These are phyloP conservation scores for Pilasporangium apinafurcum DNA, from an alignment of 352 stramenopile species.

Conservation along the genomic window DNA sequence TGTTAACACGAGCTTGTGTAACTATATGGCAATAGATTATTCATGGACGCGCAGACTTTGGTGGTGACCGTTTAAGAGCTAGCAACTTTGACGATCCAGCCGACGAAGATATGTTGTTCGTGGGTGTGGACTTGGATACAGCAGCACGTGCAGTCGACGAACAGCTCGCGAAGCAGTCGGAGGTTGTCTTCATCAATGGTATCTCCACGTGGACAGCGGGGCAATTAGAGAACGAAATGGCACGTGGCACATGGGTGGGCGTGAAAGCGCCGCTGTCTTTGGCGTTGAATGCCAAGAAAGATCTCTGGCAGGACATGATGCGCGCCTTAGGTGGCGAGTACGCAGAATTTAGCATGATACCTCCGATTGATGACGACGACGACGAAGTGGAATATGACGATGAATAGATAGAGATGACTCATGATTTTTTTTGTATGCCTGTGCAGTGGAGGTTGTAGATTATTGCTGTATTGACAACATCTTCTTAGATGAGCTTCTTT, in stretches of 20 bases:
- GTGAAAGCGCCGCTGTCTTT: constrained; percentile 68
- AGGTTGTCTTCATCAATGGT: constrained; percentile 78
- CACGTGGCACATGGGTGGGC: constrained; percentile 62
- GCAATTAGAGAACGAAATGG: constrained; percentile 68
- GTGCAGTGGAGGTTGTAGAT: too few relatives aligned
- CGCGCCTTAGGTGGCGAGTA: constrained; percentile 59
- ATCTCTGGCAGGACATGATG: constrained; percentile 75
- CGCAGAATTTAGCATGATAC: constrained; percentile 62
- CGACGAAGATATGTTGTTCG: constrained; percentile 49
- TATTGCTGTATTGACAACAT: too few relatives aligned
- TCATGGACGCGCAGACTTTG: constrained; percentile 51
- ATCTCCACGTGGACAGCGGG: constrained; percentile 62
- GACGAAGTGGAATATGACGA: constrained; percentile 20
- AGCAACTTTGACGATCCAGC: constrained; percentile 32
- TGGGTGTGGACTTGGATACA: constrained; percentile 58
- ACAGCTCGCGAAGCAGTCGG: constrained; percentile 36
- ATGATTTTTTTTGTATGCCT: too few relatives aligned
- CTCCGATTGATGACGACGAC: constrained; percentile 37
- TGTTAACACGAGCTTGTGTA: too few relatives aligned
- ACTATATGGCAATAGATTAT: constrained; percentile 54
- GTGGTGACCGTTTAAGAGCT: constrained; percentile 37
- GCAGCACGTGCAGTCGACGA: constrained; percentile 53
- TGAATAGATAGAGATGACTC: too few relatives aligned
- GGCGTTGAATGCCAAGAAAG: constrained; percentile 48
- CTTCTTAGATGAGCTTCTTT: constrained; percentile 29